These are phyloP conservation scores for Amanita thiersii DNA, from an alignment of 768 basidiomycete genomes.

Conservation along the genomic window DNA sequence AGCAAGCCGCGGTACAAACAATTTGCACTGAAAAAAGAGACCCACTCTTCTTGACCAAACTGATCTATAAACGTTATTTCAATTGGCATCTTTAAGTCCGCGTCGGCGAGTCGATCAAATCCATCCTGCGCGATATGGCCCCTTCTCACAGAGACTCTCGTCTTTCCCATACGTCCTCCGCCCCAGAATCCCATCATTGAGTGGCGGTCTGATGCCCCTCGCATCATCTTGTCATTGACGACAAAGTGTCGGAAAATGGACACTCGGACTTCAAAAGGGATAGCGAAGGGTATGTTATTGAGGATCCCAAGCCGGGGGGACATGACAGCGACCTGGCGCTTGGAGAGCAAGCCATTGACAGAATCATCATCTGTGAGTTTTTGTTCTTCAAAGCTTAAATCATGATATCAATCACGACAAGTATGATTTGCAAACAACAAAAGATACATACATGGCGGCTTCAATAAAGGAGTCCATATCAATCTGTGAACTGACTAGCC, in stretches of 20 bases:
- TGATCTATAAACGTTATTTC: conserved; percentile 91
- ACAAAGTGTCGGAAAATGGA: conserved; percentile 85
- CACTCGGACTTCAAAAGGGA: conserved; percentile 90
- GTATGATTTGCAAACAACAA: not conserved
- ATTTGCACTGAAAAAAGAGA: conserved; percentile 10
- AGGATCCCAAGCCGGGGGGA: conserved; percentile 85
- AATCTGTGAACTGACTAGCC: conserved; percentile 55
- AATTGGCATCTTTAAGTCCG: conserved; percentile 73
- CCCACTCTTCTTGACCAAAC: conserved; percentile 79
- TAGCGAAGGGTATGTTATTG: conserved; percentile 93
- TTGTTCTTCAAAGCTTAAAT: conserved; percentile 12
- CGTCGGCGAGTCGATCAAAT: conserved; percentile 73
- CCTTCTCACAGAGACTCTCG: conserved; percentile 55
- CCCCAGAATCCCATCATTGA: conserved; percentile 11
- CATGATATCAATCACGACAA: conserved; percentile 1
- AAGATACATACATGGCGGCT: conserved; percentile 63
- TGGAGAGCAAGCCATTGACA: conserved; percentile 30
- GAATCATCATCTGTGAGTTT: conserved; percentile 8
- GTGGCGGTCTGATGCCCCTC: conserved; percentile 12
- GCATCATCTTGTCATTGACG: conserved; percentile 41
- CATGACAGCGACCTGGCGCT: conserved; percentile 66
- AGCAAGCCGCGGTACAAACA: not conserved
- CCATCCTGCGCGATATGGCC: conserved; percentile 83
- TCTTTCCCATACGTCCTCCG: conserved; percentile 15
- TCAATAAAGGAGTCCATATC: conserved; percentile 65